phyloP scores from a whole-genome alignment of 2,329 filamentous ascomycete species.

The Talaromyces verruculosus region DNA sequence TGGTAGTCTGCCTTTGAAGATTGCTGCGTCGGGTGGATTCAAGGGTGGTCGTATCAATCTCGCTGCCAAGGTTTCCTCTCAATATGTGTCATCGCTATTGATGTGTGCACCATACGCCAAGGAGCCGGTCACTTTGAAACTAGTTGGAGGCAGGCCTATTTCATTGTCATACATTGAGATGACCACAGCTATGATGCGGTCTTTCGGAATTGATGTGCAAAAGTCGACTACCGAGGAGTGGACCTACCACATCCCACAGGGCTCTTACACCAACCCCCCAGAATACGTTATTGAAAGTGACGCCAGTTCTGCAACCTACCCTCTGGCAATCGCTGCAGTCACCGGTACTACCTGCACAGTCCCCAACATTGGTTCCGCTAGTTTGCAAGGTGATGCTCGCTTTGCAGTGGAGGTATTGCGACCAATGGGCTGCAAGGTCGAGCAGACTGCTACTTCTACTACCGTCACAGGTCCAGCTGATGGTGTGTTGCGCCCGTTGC shows the following conservation, averaged over 20 bases:
- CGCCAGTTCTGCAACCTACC: constrained; percentile 95
- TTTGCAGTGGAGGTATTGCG: constrained; percentile 87
- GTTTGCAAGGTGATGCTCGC: constrained; percentile 89
- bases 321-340: constrained; percentile 88
- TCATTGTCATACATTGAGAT: constrained; percentile 98
- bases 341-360: constrained; percentile 94
- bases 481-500: constrained; percentile 71
- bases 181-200: constrained; percentile 96
- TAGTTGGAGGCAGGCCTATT: constrained; percentile 96
- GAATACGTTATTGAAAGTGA: constrained; percentile 95
- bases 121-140: constrained; percentile 80
- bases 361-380: constrained; percentile 90
- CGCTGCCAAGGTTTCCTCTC: constrained; percentile 94
- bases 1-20: constrained; percentile 77
- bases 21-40: constrained; percentile 79
- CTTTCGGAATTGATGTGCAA: constrained; percentile 80
- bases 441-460: constrained; percentile 80
- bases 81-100: constrained; percentile 94
- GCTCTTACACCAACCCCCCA: constrained; percentile 75
- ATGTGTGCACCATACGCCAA: constrained; percentile 98
- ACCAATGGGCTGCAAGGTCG: constrained; percentile 90
- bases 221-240: constrained; percentile 76
- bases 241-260: constrained; percentile 90
- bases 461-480: constrained; percentile 84
- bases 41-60: constrained; percentile 85